phyloP scores from a whole-genome alignment of 2,329 filamentous ascomycete genomes.

The Paracamarosporium sp. region DNA sequence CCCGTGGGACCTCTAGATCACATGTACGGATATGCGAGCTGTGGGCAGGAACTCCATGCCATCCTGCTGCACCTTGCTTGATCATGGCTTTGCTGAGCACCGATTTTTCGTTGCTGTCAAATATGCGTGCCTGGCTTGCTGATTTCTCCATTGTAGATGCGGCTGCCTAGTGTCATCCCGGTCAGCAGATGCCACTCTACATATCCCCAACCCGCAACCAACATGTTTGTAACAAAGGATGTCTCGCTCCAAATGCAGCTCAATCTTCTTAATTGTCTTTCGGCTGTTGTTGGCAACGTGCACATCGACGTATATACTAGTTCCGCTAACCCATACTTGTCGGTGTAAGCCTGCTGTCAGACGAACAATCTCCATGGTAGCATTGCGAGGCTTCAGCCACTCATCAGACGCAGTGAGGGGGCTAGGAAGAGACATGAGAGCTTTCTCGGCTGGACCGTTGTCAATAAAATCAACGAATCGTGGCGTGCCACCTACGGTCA shows the following conservation, averaged over 20 bases:
- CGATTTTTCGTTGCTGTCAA: slow-evolving; percentile 58
- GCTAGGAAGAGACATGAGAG: slow-evolving; percentile 60
- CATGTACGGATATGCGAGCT: slow-evolving; percentile 57
- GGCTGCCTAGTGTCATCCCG: slow-evolving; percentile 46
- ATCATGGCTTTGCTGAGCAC: slow-evolving; percentile 53
- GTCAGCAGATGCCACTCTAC: slow-evolving; percentile 25
- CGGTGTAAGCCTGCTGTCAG: slow-evolving; percentile 62
- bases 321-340: slow-evolving; percentile 66
- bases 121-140: slow-evolving; percentile 59
- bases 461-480: slow-evolving; percentile 13
- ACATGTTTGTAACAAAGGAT: slow-evolving; percentile 60
- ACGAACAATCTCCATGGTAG: slow-evolving; percentile 52
- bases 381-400: slow-evolving; percentile 49
- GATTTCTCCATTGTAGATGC: slow-evolving; percentile 58
- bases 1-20: slow-evolving; percentile 58
- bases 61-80: slow-evolving; percentile 53
- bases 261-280: slow-evolving; percentile 58
- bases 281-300: slow-evolving; percentile 59
- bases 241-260: slow-evolving; percentile 59
- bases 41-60: slow-evolving; percentile 56
- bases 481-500: slow-evolving; percentile 51
- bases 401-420: slow-evolving; percentile 60
- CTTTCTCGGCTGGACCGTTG: slow-evolving; percentile 55
- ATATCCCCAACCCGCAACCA: slow-evolving; percentile 19
- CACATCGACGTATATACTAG: slow-evolving; percentile 61